Percentiles rank a stretch among this genome's conserved stretches.
phyloP scores from a whole-genome alignment of 179 eudicot species.

The Monotropa hypopitys region DNA sequence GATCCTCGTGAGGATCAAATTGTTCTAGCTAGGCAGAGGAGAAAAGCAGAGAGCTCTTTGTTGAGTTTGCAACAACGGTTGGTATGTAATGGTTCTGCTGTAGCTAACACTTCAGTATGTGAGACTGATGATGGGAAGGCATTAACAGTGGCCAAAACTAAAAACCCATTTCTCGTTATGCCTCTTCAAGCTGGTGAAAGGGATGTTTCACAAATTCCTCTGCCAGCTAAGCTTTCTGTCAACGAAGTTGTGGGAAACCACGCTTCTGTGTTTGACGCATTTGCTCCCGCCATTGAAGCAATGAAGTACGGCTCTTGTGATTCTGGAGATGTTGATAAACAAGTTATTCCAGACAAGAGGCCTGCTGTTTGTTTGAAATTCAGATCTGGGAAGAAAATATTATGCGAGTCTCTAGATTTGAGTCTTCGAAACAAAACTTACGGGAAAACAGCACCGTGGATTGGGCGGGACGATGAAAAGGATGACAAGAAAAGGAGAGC shows the following conservation, averaged over 20 bases:
- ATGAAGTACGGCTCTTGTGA: conserved; percentile 21
- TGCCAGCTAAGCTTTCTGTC: conserved; percentile 25
- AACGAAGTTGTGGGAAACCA: conserved; percentile 23
- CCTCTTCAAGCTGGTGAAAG: conserved; percentile 41
- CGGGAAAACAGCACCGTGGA: conserved; percentile 22
- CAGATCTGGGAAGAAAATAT: conserved; percentile 39
- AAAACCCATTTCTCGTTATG: conserved; percentile 36
- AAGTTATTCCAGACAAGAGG: conserved; percentile 25
- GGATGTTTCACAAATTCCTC: conserved; percentile 23
- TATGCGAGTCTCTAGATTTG: conserved; percentile 37
- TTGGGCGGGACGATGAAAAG: conserved; percentile 49
- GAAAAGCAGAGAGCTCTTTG: conserved; percentile 81
- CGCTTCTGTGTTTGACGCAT: conserved; percentile 36
- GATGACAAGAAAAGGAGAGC: conserved; percentile 87
- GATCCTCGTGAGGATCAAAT: conserved; percentile 56
- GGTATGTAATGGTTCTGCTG: conserved; percentile 28
- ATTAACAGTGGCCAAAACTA: conserved; percentile 7
- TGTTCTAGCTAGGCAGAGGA: conserved; percentile 54
- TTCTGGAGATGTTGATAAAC: conserved; percentile 22
- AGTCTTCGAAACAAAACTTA: conserved; percentile 23
- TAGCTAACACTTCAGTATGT: conserved; percentile 17
- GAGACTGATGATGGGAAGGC: conserved; percentile 14
- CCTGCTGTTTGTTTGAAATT: conserved; percentile 37
- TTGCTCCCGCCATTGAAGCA: conserved; percentile 57
- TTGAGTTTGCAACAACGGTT: conserved; percentile 61